Conservation (phyloP, 768 basidiomycete genomes). For the Amanita exitialis region DNA sequence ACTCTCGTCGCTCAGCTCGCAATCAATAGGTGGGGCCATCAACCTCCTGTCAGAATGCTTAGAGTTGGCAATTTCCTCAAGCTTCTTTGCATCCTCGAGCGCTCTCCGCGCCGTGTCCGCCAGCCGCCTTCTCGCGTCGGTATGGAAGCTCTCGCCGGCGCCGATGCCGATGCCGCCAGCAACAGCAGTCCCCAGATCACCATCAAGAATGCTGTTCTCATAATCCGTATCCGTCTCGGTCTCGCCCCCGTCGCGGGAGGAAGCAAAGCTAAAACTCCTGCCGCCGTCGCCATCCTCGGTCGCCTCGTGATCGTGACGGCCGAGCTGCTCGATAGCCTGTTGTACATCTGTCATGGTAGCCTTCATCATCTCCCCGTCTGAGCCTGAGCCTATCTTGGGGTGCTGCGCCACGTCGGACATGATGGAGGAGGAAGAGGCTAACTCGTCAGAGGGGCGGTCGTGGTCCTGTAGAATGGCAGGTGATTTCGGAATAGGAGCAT, state of each 20-base stretch:
- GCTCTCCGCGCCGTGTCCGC: constrained; percentile 61
- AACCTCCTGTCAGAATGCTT: constrained; percentile 15
- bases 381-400: constrained; percentile 13
- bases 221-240: constrained; percentile 52
- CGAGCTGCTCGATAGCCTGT: constrained; percentile 82
- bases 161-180: constrained; percentile 15
- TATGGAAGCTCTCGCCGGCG: constrained; percentile 41
- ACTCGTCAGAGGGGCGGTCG: constrained; percentile 4
- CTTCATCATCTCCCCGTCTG: constrained; percentile 55
- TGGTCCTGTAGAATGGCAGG: constrained; percentile 20
- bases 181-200: constrained; percentile 11
- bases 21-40: constrained; percentile 54
- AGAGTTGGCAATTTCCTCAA: constrained; percentile 25
- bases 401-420: constrained; percentile 10
- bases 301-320: constrained; percentile 25
- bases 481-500: constrained; percentile 26
- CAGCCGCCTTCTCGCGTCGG: constrained; percentile 50
- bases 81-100: constrained; percentile 45
- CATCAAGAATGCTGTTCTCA: constrained; percentile 32
- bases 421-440: background rate
- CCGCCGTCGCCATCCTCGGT: constrained; percentile 39
- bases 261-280: constrained; percentile 72
- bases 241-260: constrained; percentile 49
- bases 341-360: constrained; percentile 89
- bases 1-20: constrained; percentile 74